Evolutionary conservation across 208 protist genomes (phyloP).

Genomic region (Tetramitus jugosus): DNA sequence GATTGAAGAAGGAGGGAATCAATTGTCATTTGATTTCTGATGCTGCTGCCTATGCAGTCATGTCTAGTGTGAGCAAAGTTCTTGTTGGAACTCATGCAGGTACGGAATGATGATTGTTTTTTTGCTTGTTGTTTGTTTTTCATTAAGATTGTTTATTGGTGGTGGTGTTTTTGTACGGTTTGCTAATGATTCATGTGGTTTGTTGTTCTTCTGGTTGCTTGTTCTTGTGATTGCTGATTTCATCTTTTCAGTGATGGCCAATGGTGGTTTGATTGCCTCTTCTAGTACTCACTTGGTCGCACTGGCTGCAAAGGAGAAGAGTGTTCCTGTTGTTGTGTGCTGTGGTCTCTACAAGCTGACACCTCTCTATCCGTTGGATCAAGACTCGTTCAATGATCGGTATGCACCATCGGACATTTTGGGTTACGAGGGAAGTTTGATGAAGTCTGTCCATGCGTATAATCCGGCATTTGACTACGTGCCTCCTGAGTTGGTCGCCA

Average conservation of each 20-base stretch:
- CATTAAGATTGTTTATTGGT: too few relatives aligned
- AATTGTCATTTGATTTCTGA: slow-evolving; percentile 82
- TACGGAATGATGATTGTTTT: too few relatives aligned
- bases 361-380: slow-evolving; percentile 84
- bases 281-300: slow-evolving; percentile 76
- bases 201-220: too few relatives aligned
- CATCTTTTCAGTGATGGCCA: too few relatives aligned
- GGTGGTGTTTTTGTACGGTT: slow-evolving; percentile 9
- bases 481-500: slow-evolving; percentile 85
- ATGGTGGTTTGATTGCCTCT: slow-evolving; percentile 86
- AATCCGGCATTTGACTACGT: slow-evolving; percentile 93
- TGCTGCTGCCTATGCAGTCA: slow-evolving; percentile 89
- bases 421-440: slow-evolving; percentile 38
- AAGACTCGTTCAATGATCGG: slow-evolving; percentile 72
- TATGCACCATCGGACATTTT: slow-evolving; percentile 55
- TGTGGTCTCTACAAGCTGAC: slow-evolving; percentile 90
- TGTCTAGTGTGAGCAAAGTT: slow-evolving; percentile 93
- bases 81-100: slow-evolving; percentile 79
- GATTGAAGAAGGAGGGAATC: slow-evolving; percentile 59
- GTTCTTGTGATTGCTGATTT: too few relatives aligned
- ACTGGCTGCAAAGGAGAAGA: slow-evolving; percentile 81
- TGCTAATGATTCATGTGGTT: not conserved
- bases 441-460: slow-evolving; percentile 55
- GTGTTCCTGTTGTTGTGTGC: slow-evolving; percentile 85
- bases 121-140: too few relatives aligned